phyloP scores from a whole-genome alignment of 345 rosid species.

The Erodium maritimum region DNA sequence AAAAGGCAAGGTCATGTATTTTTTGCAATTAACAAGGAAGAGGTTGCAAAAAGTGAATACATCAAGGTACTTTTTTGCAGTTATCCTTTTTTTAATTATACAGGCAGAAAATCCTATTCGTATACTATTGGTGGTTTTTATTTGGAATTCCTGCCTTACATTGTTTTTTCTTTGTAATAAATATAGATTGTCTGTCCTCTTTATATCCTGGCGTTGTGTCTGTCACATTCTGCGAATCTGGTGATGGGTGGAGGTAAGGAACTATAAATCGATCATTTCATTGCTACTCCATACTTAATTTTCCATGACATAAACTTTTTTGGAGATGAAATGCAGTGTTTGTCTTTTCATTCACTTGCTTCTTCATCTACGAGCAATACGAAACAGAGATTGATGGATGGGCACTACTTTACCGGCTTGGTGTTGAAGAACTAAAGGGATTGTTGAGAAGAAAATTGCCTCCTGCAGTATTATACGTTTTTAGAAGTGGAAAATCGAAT shows the following conservation, averaged over 20 bases:
- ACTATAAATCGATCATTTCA: background rate
- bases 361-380: conserved; percentile 74
- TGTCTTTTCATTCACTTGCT: conserved; percentile 53
- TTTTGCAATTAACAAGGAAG: too few relatives aligned
- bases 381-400: conserved; percentile 52
- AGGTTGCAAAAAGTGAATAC: too few relatives aligned
- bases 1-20: too few relatives aligned
- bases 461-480: conserved; percentile 7
- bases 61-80: too few relatives aligned
- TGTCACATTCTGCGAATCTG: conserved; percentile 27
- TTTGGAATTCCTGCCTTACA: background rate
- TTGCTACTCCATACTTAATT: background rate
- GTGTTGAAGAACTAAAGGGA: conserved; percentile 17
- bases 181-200: conserved; percentile 35
- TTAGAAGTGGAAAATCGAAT: background rate
- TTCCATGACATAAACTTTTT: conserved; percentile 10
- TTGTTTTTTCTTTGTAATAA: background rate
- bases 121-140: background rate
- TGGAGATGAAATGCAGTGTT: conserved; percentile 38
- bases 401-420: conserved; percentile 15
- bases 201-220: conserved; percentile 31
- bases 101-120: too few relatives aligned
- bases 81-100: too few relatives aligned
- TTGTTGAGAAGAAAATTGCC: conserved; percentile 25
- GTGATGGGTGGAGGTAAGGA: conserved; percentile 43